phyloP scores from a whole-genome alignment of 192 early-diverging fungal genomes.

The Oehlia diaphana region DNA sequence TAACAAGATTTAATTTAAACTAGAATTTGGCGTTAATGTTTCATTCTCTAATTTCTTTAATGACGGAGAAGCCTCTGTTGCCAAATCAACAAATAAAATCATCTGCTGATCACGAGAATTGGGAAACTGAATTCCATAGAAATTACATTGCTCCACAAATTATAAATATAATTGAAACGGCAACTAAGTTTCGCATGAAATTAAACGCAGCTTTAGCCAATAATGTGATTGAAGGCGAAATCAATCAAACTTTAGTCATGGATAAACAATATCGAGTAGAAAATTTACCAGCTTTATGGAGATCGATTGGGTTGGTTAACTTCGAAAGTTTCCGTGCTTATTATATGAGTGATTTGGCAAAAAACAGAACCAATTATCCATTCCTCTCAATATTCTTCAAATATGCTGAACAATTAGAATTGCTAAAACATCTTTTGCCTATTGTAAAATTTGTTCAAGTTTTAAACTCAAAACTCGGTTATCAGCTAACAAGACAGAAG shows the following conservation, averaged over 20 bases:
- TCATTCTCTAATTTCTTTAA: constrained; percentile 3
- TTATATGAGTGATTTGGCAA: neutral
- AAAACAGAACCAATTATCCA: neutral
- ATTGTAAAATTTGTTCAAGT: neutral
- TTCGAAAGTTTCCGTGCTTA: constrained; percentile 9
- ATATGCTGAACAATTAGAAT: neutral
- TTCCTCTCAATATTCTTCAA: neutral
- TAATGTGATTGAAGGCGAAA: constrained; percentile 6
- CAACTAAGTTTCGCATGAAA: neutral
- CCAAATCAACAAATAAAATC: neutral
- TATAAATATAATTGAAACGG: neutral
- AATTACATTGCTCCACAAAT: constrained; percentile 18
- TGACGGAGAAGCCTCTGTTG: neutral
- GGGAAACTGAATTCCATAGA: constrained; percentile 14
- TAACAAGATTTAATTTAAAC: no score
- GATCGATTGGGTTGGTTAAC: neutral
- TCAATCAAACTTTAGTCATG: constrained; percentile 12
- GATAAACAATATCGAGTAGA: neutral
- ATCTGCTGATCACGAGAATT: neutral
- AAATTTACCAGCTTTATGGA: constrained; percentile 23
- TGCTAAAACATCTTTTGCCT: neutral
- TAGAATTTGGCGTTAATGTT: constrained; percentile 12
- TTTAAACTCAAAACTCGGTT: neutral
- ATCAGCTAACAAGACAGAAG: neutral
- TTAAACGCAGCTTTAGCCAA: neutral